These are phyloP conservation scores for Leccinum longicurvipes DNA, from an alignment of 768 basidiomycete genomes.

Conservation along the genomic window DNA sequence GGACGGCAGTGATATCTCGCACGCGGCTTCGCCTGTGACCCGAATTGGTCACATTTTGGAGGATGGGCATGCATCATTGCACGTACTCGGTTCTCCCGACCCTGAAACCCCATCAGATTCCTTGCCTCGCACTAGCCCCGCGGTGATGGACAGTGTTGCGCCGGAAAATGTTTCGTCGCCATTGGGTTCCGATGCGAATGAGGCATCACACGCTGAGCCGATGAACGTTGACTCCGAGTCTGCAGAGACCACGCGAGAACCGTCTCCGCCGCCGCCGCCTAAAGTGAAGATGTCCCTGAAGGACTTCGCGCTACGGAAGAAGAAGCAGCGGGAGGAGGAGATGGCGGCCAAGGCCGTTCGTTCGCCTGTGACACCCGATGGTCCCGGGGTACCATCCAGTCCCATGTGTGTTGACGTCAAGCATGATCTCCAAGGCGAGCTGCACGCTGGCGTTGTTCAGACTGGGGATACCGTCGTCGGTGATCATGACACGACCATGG, in stretches of 20 bases:
- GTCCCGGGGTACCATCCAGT: constrained; percentile 15
- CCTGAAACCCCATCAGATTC: not conserved
- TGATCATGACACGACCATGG: constrained; percentile 12
- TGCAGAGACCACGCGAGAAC: constrained; percentile 9
- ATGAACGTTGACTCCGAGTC: not conserved
- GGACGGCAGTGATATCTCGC: not conserved
- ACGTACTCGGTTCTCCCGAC: not conserved
- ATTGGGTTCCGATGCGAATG: not conserved
- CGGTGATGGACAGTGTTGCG: not conserved
- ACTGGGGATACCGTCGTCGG: not conserved
- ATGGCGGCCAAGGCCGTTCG: constrained; percentile 27
- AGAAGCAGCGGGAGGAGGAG: constrained; percentile 49
- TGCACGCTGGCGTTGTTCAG: not conserved
- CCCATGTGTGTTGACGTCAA: constrained; percentile 16
- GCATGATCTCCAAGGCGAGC: constrained; percentile 13
- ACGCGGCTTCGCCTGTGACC: not conserved
- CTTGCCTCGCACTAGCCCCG: not conserved
- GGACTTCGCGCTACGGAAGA: constrained; percentile 55
- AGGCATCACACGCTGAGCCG: constrained; percentile 7
- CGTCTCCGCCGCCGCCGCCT: constrained; percentile 37
- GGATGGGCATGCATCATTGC: not conserved
- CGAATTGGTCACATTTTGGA: not conserved
- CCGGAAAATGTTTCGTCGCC: not conserved
- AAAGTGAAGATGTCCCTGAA: constrained; percentile 56
- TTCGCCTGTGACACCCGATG: constrained; percentile 22